phyloP scores from a whole-genome alignment of 2,329 filamentous ascomycete genomes.

The Furcasterigmium sp. region DNA sequence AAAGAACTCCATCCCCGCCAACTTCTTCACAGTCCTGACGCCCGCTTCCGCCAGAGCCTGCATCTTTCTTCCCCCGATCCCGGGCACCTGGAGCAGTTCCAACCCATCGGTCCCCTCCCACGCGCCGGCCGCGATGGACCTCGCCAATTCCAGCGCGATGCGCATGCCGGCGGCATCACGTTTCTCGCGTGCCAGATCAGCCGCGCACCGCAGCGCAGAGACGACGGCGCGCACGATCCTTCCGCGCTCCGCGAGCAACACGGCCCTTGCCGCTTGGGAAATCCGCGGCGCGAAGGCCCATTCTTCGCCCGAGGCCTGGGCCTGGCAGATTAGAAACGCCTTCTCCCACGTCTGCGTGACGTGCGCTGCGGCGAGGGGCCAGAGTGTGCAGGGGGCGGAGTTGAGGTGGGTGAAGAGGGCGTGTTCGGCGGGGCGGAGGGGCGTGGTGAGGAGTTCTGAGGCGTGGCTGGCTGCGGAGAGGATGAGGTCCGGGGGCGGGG shows the following conservation, averaged over 20 bases:
- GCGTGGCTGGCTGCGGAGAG: conserved; percentile 32
- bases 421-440: conserved; percentile 26
- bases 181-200: conserved; percentile 30
- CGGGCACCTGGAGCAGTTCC: conserved; percentile 78
- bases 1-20: conserved; percentile 61
- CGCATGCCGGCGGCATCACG: conserved; percentile 61
- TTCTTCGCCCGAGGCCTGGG: conserved; percentile 57
- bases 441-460: conserved; percentile 30
- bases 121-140: conserved; percentile 66
- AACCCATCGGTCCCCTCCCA: conserved; percentile 70
- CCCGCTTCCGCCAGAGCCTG: conserved; percentile 68
- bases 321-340: conserved; percentile 68
- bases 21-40: conserved; percentile 64
- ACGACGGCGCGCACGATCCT: conserved; percentile 28
- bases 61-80: conserved; percentile 70
- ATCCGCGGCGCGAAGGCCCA: conserved; percentile 44
- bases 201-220: conserved; percentile 27
- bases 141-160: conserved; percentile 69
- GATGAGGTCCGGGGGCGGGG: conserved; percentile 17
- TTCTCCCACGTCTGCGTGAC: conserved; percentile 62
- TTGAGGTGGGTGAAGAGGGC: conserved; percentile 32
- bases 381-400: conserved; percentile 29
- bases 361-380: conserved; percentile 33
- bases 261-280: conserved; percentile 21
- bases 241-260: conserved; percentile 23